These are phyloP conservation scores for Colletotrichum lindemuthianum DNA, from an alignment of 2,329 filamentous ascomycete species.

Conservation along the genomic window DNA sequence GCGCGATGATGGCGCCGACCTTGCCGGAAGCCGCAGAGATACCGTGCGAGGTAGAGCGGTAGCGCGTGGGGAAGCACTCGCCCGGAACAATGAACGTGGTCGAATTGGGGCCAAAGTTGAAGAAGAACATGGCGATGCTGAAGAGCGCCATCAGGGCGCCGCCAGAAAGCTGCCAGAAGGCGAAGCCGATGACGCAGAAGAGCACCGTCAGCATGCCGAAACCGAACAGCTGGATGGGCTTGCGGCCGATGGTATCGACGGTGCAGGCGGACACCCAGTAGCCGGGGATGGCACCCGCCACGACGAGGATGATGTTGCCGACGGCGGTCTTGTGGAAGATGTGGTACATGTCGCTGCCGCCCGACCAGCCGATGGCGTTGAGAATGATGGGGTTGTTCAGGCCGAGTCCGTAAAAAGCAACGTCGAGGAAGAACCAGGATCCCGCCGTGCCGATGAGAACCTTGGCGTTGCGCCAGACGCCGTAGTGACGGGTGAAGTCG, in stretches of 20 bases:
- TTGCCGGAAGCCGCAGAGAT: conserved; percentile 71
- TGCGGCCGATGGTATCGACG: conserved; percentile 79
- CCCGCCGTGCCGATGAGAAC: conserved; percentile 82
- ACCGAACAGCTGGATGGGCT: conserved; percentile 73
- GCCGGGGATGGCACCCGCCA: conserved; percentile 81
- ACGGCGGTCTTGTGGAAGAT: conserved; percentile 78
- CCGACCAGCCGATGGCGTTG: conserved; percentile 74
- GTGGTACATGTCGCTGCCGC: conserved; percentile 69
- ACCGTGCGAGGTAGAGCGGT: conserved; percentile 70
- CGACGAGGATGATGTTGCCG: conserved; percentile 81
- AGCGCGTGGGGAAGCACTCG: conserved; percentile 72
- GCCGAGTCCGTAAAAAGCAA: conserved; percentile 74
- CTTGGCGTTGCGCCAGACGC: conserved; percentile 75
- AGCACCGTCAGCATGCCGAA: conserved; percentile 58
- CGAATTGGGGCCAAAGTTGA: conserved; percentile 62
- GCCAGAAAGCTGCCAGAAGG: conserved; percentile 49
- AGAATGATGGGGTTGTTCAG: conserved; percentile 82
- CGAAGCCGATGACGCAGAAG: conserved; percentile 60
- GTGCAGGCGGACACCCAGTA: conserved; percentile 84
- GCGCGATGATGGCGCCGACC: conserved; percentile 63
- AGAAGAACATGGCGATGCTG: conserved; percentile 24
- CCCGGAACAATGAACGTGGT: conserved; percentile 72
- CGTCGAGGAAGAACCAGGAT: conserved; percentile 81
- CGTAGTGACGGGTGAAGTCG: conserved; percentile 79
- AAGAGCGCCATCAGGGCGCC: conserved; percentile 25